phyloP scores from a whole-genome alignment of 306 rosid genomes.

The Geum urbanum region DNA sequence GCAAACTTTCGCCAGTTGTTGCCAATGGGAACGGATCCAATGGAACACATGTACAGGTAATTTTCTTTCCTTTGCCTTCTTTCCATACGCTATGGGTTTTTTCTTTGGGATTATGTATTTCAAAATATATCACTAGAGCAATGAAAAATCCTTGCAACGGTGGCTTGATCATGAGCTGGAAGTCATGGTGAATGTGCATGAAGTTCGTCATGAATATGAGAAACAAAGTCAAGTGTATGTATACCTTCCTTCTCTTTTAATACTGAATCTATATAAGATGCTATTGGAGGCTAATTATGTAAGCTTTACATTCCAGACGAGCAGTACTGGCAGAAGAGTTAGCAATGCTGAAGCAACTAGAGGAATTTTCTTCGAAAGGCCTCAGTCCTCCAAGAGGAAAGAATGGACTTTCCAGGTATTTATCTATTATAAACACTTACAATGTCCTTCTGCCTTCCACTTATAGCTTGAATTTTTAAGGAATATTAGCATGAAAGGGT shows the following conservation, averaged over 20 bases:
- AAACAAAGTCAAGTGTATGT: slow-evolving; percentile 99
- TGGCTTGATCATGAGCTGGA: slow-evolving; percentile 99
- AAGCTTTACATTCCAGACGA: slow-evolving; percentile 56
- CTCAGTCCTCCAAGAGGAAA: slow-evolving; percentile 93
- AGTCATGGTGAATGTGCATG: slow-evolving; percentile 97
- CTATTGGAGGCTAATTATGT: slow-evolving; percentile 22
- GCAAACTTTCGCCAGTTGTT: slow-evolving; percentile 52
- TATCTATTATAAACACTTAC: slow-evolving; percentile 11
- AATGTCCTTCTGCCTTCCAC: slow-evolving; percentile 1
- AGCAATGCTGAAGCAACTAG: slow-evolving; percentile 84
- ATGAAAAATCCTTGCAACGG: slow-evolving; percentile 88
- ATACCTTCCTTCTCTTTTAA: slow-evolving; percentile 11
- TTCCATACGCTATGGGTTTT: slow-evolving; percentile 19
- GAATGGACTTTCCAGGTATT: slow-evolving; percentile 84
- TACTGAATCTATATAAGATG: slow-evolving; percentile 18
- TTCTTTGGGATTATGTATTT: slow-evolving; percentile 20
- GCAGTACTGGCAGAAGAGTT: slow-evolving; percentile 97
- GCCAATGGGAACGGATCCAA: slow-evolving; percentile 69
- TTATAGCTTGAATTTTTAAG: slow-evolving; percentile 10
- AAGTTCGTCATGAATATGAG: slow-evolving; percentile 98
- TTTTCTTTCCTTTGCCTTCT: slow-evolving; percentile 29
- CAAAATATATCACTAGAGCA: slow-evolving; percentile 50
- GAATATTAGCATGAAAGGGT: slow-evolving; percentile 22
- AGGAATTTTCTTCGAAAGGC: slow-evolving; percentile 87
- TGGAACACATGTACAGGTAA: slow-evolving; percentile 84